Evolutionary conservation across 2,329 filamentous ascomycete genomes (phyloP), one percentile per base, ranked within the genome.

Genomic region (Lojkania enalia): DNA sequence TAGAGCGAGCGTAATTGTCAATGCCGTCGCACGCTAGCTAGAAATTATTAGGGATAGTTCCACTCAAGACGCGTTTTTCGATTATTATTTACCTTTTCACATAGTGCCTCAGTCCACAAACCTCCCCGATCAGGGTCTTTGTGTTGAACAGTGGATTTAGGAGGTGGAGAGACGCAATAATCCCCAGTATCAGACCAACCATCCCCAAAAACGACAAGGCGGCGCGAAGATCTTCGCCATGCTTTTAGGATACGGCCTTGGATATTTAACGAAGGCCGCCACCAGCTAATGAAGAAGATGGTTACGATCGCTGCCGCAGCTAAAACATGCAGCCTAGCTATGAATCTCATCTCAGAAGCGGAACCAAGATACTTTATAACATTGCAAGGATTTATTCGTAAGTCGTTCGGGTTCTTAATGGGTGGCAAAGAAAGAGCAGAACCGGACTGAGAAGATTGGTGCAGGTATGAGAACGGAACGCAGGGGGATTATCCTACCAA

Each of bases 131-230:
- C 55, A 44, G 56, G 51, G 38, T 65, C 63, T 46, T 63, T 61
- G 45, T 52, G 40, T 48, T 47, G 50, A 15, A 44, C 52, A 6
- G 52, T 49, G 12, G 54, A 51, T 25, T 49, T 51, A 13, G 53
- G 53, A 31, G 66, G 62, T 44, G 63, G 51, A 50, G 58, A 58
- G 37, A 66, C 55, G 39, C 63, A 60, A 60, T 69, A 67, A 33
- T 49, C 55, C 18, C 66, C 66, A 31, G 57, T 68, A 52, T 71
- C 67, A 42, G 67, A 70, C 64, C 66, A 71, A 42, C 69, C 65
- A 40, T 70, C 64, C 11, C 67, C 68, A 52, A 71, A 71, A 18
- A 71, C 66, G 20, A 71, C 67, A 15, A 71, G 42, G 29, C 64
- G 60, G 42, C 61, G 60, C 20, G 61, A 48, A 20, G 46, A 52